Conservation (phyloP, 768 basidiomycete species). For the Pulveroboletus ravenelii region DNA sequence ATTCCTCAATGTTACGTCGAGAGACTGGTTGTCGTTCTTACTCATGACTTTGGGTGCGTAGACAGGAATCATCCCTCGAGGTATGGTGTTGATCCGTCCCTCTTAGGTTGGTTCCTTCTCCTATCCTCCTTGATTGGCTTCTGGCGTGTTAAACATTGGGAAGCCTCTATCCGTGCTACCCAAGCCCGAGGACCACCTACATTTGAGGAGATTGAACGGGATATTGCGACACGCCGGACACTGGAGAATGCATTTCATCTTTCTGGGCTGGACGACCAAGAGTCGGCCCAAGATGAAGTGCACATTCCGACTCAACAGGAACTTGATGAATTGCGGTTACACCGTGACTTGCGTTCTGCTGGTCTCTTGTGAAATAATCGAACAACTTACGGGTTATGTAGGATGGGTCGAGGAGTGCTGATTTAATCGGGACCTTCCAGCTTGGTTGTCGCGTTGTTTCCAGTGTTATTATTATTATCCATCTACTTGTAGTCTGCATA, state of each 20-base stretch:
- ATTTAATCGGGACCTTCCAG: neutral
- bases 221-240: conserved; percentile 46
- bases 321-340: conserved; percentile 42
- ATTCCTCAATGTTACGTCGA: conserved; percentile 44
- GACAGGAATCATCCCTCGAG: neutral
- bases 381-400: conserved; percentile 2
- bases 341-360: conserved; percentile 47
- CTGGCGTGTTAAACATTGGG: conserved; percentile 85
- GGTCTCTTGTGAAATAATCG: conserved; percentile 41
- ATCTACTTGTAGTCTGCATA: conserved; percentile 18
- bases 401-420: neutral
- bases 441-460: neutral
- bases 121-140: conserved; percentile 78
- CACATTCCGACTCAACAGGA: conserved; percentile 28
- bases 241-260: conserved; percentile 52
- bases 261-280: conserved; percentile 23
- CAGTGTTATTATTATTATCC: conserved; percentile 12
- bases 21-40: conserved; percentile 87
- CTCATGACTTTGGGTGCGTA: conserved; percentile 79
- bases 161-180: conserved; percentile 56
- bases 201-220: conserved; percentile 46
- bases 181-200: conserved; percentile 20
- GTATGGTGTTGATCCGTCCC: neutral
- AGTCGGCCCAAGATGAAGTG: conserved; percentile 1
- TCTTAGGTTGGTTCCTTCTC: conserved; percentile 83